Base-by-base conservation (phyloP, 768 basidiomycete genomes). In the Suillus alpinus region DNA sequence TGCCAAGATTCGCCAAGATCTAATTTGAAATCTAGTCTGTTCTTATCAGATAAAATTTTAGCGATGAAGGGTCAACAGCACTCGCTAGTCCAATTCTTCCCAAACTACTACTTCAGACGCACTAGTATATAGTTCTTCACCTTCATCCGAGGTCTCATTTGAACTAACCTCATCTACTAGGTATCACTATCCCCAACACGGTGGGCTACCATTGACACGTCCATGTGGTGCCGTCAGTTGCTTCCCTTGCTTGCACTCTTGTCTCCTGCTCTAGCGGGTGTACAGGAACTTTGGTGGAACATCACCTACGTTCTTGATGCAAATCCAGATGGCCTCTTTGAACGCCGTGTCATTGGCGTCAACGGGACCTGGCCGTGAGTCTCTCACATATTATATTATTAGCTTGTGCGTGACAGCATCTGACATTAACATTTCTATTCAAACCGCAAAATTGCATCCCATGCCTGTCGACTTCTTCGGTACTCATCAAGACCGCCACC, bases 331-430 rank as follows among this genome's bases (percentile, higher is more conserved):
- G 92, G 91, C 6, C 83, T 94, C 56, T 83, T 77, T 56, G 78
- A 85, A 13, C 86, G 95, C 52, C 79, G 86, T 9, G 94, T 86
- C 55, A 85, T 97, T 55, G 95, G 95, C 57, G 86, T 97, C 56
- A 98, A 98, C 69, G 85, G 86, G 20, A 89, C 91, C 6, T 98
- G 95, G 96, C 95, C 95, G 89, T 95, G 73, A 72, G 93, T 80
- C 20, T 55, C 57, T 16, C 43, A 10, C 34, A 34, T 52, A 0
- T 12, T 52, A 57, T 51, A 23, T 16, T 9, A 52, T 36, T 3
- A 5, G 3, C 20, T 8, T 20, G 10, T 41, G 31, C 26, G 0
- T 34, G 26, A 14, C 23, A 26, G 26, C 3, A 46, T 26, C 6
- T 26, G 13, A 47, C 26, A 29, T 34, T 31, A 1, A 57, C 18